A percentile compares a stretch with the other conserved stretches of the same genome.
Evolutionary conservation across 371 early-diverging fungal genomes (phyloP).

Genomic region (Batrachochytrium dendrobatidis): DNA sequence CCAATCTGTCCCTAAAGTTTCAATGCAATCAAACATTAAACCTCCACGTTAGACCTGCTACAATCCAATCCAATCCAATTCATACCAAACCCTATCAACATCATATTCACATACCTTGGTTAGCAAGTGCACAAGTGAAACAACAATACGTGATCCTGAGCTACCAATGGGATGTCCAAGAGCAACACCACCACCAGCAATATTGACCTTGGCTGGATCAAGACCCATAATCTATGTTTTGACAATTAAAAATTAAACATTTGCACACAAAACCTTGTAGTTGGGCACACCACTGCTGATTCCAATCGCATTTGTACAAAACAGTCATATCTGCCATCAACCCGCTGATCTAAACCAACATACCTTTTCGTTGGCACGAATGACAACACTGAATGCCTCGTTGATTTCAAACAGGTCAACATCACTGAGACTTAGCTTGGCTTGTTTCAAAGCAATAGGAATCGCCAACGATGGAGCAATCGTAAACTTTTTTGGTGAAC

Average conservation of each 20-base stretch:
- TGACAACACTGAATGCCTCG: constrained; percentile 96
- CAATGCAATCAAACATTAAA: no score
- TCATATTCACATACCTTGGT: constrained; percentile 28
- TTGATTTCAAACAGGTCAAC: constrained; percentile 87
- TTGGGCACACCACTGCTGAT: no score
- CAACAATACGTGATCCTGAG: constrained; percentile 90
- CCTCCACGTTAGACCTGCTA: no score
- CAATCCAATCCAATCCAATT: no score
- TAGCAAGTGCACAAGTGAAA: constrained; percentile 74
- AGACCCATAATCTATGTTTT: constrained; percentile 59
- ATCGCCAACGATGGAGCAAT: constrained; percentile 89
- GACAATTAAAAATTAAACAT: background rate
- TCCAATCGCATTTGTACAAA: background rate
- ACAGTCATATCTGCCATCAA: constrained; percentile 3
- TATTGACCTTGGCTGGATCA: constrained; percentile 73
- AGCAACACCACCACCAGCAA: constrained; percentile 93
- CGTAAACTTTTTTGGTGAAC: constrained; percentile 82
- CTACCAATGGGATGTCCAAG: constrained; percentile 97
- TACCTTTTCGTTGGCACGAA: constrained; percentile 77
- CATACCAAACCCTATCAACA: no score
- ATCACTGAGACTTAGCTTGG: constrained; percentile 46
- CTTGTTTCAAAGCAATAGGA: constrained; percentile 82
- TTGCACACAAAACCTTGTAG: constrained; percentile 1
- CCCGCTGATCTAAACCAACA: background rate
- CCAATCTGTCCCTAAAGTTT: constrained; percentile 86